Base-by-base conservation (phyloP, 371 early-diverging fungal species). In the Lichtheimia ornata region DNA sequence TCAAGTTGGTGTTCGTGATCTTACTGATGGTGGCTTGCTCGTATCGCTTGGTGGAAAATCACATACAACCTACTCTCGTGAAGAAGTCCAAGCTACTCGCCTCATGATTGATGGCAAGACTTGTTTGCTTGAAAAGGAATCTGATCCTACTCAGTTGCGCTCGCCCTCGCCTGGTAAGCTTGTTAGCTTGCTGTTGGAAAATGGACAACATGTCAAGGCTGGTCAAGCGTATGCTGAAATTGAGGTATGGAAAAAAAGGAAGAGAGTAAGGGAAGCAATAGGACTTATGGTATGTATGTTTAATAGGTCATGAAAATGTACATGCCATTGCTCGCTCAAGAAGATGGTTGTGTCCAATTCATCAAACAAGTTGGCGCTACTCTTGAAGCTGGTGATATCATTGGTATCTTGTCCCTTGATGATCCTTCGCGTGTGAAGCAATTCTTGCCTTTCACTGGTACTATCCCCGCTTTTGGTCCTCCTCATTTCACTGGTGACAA, bases 231-330 rank as follows among this genome's bases (percentile, higher is more conserved):
- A 91, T 77, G 96, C 98, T 49, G 99, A 99, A 75, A 97, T 99
- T 71, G 99, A 99, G 88, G 79, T 78, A 71, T 17, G 47, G 12
- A n/a, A 7, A 0, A 9, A 18, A 13, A 11, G 45, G 6, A n/a
- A 22, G 14, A 47, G 12, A 6, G 12, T 18, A 17, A 47, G 12
- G 47, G 12, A 13, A 40, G n/a, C 49, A 50, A 64, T 5, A 50
- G 5, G 11, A 9, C 27, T 7, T 25, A n/a, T 22, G 27, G 13
- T 6, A 43, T 5, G 17, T 5, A 5, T 20, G 4, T 22, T 50
- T 56, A 56, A 54, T 66, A 78, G 79, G 98, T 98, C 66, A 99
- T 99, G 99, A 99, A 99, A 83, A 99, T 98, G 98, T 94, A 94
- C 75, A 97, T 97, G 97, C 97, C 96, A 57, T 80, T 99, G 67